Conservation (phyloP, 345 rosid species). For the Lumnitzera littorea region DNA sequence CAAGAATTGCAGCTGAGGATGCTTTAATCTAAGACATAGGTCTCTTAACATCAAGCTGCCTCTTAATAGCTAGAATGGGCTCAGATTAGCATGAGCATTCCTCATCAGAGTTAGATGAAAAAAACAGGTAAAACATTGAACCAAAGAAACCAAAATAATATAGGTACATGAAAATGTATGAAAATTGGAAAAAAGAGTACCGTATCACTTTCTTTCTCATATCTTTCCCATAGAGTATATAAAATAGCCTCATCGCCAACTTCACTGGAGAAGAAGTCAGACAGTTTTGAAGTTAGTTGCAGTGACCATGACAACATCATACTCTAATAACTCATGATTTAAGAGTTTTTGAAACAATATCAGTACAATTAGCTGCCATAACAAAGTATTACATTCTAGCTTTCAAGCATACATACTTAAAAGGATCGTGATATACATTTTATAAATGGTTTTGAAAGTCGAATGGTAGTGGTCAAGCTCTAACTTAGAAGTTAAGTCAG, state of each 20-base stretch:
- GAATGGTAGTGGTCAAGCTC: no score
- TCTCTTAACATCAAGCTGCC: background rate
- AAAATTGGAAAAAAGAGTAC: constrained; percentile 19
- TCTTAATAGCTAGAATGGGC: no score
- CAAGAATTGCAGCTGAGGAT: background rate
- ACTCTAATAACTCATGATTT: background rate
- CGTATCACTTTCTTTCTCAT: constrained; percentile 42
- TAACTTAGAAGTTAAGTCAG: no score
- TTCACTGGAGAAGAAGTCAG: constrained; percentile 28
- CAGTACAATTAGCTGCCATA: background rate
- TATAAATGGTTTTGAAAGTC: no score
- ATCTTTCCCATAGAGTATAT: constrained; percentile 49
- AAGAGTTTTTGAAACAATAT: constrained; percentile 1
- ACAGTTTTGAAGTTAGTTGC: constrained; percentile 5
- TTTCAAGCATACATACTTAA: no score
- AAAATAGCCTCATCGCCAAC: constrained; percentile 46
- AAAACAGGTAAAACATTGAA: background rate
- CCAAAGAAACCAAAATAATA: background rate
- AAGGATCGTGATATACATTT: no score
- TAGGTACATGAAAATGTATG: background rate
- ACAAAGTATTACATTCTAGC: no score
- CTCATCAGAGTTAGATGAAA: no score
- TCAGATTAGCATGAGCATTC: no score
- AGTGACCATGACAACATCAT: background rate
- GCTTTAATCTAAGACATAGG: constrained; percentile 1